Base-by-base conservation (phyloP, 352 stramenopile genomes). In the Globisporangium paddicum region DNA sequence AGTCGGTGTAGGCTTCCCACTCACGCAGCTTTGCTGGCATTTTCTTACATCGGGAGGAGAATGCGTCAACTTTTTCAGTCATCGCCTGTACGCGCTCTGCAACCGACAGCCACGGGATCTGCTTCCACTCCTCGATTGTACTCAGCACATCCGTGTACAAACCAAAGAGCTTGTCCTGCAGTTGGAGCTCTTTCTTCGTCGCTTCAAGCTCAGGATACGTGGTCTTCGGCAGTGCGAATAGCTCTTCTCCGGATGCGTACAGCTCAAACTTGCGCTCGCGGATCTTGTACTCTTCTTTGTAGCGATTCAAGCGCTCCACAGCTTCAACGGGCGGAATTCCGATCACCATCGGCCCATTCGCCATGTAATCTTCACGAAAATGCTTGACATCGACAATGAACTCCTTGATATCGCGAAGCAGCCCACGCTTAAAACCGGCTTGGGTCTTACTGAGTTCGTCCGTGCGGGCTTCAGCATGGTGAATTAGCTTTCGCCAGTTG, bases 251-350 rank as follows among this genome's bases (percentile, higher is more conserved):
- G 0, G 89, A 95, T 32, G 93, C 75, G 69, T 99, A 99, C 57
- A 99, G 64, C 61, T 99, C 94, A 66, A 97, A 96, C 75, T 99
- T 99, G 50, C 96, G 93, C 63, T 98, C 89, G 5, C 96, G 84
- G 55, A 99, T 99, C 63, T 98, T 98, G 63, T 95, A 97, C 68
- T 99, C 95, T 64, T 99, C 97, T 55, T 98, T 98, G 77, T 98
- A 99, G 10, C 96, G 83, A 55, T 97, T 98, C 18, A 99, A 75
- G 5, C 96, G 81, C 69, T 99, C 97, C 3, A 99, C 93, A 7
- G 97, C 97, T 69, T 98, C 95, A 26, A 97, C 96, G 0, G 97
- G 95, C 18, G 89, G 82, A 42, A 99, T 96, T 5, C 96, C 97
- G 56, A 98, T 93, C n/a, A 99, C 93, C 77, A 98, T 98, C 14